Evolutionary conservation across 2,329 filamentous ascomycete species (phyloP).

Genomic region (Keithomyces neogunnii): DNA sequence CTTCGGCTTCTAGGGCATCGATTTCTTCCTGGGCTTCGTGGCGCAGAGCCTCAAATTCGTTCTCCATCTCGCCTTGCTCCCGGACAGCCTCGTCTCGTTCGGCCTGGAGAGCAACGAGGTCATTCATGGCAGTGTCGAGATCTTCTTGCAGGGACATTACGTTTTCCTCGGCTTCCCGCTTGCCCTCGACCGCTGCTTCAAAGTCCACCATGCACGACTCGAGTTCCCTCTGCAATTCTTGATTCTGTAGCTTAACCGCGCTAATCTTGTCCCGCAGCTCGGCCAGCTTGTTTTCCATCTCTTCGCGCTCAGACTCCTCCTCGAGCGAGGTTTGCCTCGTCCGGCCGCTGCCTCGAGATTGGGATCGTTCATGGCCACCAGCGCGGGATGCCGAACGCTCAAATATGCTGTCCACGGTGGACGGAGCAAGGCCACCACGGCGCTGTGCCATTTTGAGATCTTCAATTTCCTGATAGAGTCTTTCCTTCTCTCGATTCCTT

Average conservation of each 20-base stretch:
- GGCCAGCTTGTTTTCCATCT: conserved; percentile 75
- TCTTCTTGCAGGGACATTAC: conserved; percentile 66
- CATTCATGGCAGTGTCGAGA: conserved; percentile 68
- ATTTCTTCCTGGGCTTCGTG: conserved; percentile 60
- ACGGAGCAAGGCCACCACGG: conserved; percentile 51
- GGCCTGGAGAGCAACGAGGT: conserved; percentile 67
- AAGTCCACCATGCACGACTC: conserved; percentile 74
- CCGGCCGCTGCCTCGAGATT: conserved; percentile 63
- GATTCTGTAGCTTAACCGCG: conserved; percentile 78
- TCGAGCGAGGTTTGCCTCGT: conserved; percentile 52
- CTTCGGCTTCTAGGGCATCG: conserved; percentile 59
- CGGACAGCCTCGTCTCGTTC: conserved; percentile 82
- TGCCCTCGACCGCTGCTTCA: conserved; percentile 59
- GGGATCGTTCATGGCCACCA: conserved; percentile 57
- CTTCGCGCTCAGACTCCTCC: conserved; percentile 75
- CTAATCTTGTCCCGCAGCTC: conserved; percentile 81
- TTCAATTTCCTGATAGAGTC: conserved; percentile 93
- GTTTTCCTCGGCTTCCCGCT: conserved; percentile 50
- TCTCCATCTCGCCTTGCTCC: conserved; percentile 50
- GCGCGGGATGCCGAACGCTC: conserved; percentile 90
- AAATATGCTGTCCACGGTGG: conserved; percentile 79
- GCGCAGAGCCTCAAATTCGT: conserved; percentile 51
- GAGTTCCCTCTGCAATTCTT: conserved; percentile 76
- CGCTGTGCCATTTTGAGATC: conserved; percentile 85
- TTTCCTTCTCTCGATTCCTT: conserved; percentile 87